Conservation (phyloP, 164 flowering plant species). For the Pachysandra terminalis region DNA sequence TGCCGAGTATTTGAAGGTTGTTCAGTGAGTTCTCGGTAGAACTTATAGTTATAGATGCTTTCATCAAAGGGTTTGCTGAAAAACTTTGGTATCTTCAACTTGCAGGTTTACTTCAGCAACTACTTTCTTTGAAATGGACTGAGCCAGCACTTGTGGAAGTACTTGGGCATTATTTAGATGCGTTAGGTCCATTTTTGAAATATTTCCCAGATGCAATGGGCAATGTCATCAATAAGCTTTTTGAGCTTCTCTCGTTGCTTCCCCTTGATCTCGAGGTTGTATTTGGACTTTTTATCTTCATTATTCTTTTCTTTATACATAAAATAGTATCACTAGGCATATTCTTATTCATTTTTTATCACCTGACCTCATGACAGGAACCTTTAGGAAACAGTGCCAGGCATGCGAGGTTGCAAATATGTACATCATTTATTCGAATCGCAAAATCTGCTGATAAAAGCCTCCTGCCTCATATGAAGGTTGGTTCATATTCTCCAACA, state of each 20-base stretch:
- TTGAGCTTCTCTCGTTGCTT: slow-evolving; percentile 83
- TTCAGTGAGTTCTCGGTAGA: slow-evolving; percentile 17
- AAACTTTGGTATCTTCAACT: slow-evolving; percentile 22
- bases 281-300: background rate
- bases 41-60: slow-evolving; percentile 1
- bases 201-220: slow-evolving; percentile 78
- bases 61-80: slow-evolving; percentile 19
- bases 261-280: slow-evolving; percentile 71
- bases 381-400: slow-evolving; percentile 71
- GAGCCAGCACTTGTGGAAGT: slow-evolving; percentile 74
- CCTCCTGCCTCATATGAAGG: slow-evolving; percentile 98
- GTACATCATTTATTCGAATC: slow-evolving; percentile 87
- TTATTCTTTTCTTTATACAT: background rate
- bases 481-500: slow-evolving; percentile 13
- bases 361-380: slow-evolving; percentile 53
- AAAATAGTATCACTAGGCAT: slow-evolving; percentile 1
- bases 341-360: background rate
- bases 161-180: slow-evolving; percentile 77
- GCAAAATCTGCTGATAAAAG: slow-evolving; percentile 85
- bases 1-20: slow-evolving; percentile 79
- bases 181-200: slow-evolving; percentile 85
- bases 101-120: slow-evolving; percentile 79
- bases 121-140: slow-evolving; percentile 83
- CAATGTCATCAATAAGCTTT: slow-evolving; percentile 83
- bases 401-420: slow-evolving; percentile 90